Evolutionary conservation across 352 stramenopile species (phyloP), one percentile per base, ranked within the genome.

Genomic region (Thalassiosira livingstoniorum): DNA sequence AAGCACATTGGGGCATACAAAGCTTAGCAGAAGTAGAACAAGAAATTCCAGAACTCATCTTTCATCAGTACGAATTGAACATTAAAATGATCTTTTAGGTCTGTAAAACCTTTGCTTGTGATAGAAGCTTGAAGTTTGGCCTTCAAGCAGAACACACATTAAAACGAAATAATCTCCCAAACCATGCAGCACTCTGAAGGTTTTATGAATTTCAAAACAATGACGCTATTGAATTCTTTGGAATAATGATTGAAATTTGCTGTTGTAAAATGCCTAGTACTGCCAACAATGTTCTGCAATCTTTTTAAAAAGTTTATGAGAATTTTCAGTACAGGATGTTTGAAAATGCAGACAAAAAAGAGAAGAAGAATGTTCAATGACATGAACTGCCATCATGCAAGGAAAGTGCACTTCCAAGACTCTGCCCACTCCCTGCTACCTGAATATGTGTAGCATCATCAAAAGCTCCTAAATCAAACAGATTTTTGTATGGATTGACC

Each of bases 41-140:
- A n/a, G 27, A 62, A 71, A 31, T 71, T 42, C 70, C 70, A 78
- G 57, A 68, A 71, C 25, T 57, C 34, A 51, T 62, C 29, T 31
- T 63, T 39, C 47, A 65, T 57, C 4, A 78, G 31, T 32, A 65
- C 35, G 25, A 34, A 4, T 2, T 2, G 4, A 3, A 32, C 29
- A 37, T 37, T 29, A 23, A 34, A 42, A 47, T 64, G 70, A 27
- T 21, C 21, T 21, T 29, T 32, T 2, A 78, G 23, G 1, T 62
- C 37, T n/a, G 32, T 31, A n/a, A 70, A 76, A 11, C 39, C 67
- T 25, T 45, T 23, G 5, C 32, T 39, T 27, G 21, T 55, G 13
- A 66, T 34, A 39, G 37, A 57, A 5, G n/a, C 27, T 7, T n/a
- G 23, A 23, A 76, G 42, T 32, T 53, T 27, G 27, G 65, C 15